Conservation (phyloP, 2,329 filamentous ascomycete genomes). For the Epichloe sp. region DNA sequence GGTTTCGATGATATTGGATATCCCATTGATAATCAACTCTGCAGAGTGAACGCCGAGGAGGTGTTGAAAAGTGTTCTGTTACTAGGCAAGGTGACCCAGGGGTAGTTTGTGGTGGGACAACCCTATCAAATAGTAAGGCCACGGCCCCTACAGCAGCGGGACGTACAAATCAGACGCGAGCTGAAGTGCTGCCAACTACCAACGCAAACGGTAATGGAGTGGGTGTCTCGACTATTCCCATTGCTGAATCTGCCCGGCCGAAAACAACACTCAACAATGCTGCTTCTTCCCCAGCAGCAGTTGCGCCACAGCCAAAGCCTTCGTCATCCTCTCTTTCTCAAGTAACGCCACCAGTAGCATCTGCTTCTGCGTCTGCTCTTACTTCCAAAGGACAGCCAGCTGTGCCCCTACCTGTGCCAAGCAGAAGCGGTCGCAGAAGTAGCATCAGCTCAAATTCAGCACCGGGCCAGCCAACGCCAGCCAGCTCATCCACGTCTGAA, state of each 20-base stretch:
- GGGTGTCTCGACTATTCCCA: conserved; percentile 19
- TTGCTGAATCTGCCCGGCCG: conserved; percentile 13
- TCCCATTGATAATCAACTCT: neutral
- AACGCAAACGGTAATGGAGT: conserved; percentile 13
- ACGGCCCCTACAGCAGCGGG: neutral
- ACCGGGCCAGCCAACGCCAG: neutral
- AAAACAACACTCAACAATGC: conserved; percentile 13
- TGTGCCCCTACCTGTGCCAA: neutral
- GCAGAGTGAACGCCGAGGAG: neutral
- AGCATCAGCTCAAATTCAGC: neutral
- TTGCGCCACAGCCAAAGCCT: neutral
- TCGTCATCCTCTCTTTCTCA: neutral
- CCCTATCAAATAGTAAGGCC: neutral
- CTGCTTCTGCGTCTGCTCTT: neutral
- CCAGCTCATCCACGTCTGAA: neutral
- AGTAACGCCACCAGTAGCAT: neutral
- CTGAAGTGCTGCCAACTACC: neutral
- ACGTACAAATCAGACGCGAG: neutral
- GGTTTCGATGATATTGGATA: neutral
- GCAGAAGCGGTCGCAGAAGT: neutral
- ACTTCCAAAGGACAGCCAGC: neutral
- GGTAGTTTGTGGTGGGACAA: neutral
- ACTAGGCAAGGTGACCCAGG: neutral
- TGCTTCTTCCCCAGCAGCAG: neutral
- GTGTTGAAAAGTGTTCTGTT: neutral